Evolutionary conservation across 1,139 yeast species (phyloP), one percentile per base, ranked within the genome.

Genomic region (Kazachstania sp.): DNA sequence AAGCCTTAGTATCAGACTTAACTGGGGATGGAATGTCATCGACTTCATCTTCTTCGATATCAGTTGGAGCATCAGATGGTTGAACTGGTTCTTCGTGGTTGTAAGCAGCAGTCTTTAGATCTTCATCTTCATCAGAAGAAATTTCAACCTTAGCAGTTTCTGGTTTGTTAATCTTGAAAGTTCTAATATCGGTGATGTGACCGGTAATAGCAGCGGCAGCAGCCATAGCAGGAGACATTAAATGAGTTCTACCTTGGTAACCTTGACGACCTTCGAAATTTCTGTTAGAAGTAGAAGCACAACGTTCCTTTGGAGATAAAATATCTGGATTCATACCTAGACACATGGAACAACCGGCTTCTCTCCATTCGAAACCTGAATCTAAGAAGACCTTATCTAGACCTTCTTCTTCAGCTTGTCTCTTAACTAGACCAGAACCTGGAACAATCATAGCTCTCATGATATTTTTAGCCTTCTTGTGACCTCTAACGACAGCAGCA

Each of bases 221-320:
- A 43, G 98, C 97, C 98, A 92, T 92, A 32, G 95, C 95, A 35
- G 98, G 98, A 15, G 97, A 87, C 95, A 90, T 87, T 65, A 92
- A 77, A 65, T 92, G 98, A 20, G 97, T 92, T 73, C 98, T 80
- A n/a, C 96, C 87, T 51, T 71, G 72, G 45, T 96, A 95, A 71
- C 98, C 98, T 74, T 92, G 98, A 71, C 98, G 92, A 60, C 98
- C 98, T 71, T 92, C 97, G 66, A 92, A 92, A 73, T 92, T 92
- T 77, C 98, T 85, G 75, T 92, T 92, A 29, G 97, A 90, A 30
- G 98, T 92, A 20, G 97, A 90, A 5, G 98, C 98, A 73, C 98
- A 92, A 71, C 98, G 82, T 70, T 92, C 98, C 64, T 85, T 79
- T 41, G 97, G 97, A 52, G 83, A 80, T 63, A 92, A 78, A 60